phyloP scores from a whole-genome alignment of 768 basidiomycete species.

The Xerocomus potaroensis region DNA sequence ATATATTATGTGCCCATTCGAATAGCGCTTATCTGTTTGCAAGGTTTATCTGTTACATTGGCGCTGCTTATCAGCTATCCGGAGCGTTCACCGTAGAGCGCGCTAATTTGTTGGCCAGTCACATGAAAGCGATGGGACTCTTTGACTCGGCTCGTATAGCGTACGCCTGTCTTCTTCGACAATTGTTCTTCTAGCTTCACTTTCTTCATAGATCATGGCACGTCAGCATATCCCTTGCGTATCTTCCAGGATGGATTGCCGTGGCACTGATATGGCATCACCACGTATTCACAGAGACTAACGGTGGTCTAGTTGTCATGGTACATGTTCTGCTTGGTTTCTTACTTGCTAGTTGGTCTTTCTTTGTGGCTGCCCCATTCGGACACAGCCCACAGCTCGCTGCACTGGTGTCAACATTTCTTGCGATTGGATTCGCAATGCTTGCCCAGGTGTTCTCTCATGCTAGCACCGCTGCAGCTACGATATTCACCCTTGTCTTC shows the following conservation, averaged over 20 bases:
- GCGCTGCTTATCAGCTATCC: conserved; percentile 74
- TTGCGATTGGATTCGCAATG: conserved; percentile 63
- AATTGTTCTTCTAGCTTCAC: neutral
- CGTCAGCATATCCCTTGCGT: conserved; percentile 56
- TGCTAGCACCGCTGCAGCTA: conserved; percentile 42
- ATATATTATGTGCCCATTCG: neutral
- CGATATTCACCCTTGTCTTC: conserved; percentile 65
- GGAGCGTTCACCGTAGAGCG: conserved; percentile 67
- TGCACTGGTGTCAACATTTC: conserved; percentile 61
- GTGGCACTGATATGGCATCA: conserved; percentile 62
- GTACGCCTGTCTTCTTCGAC: conserved; percentile 28
- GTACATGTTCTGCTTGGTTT: conserved; percentile 67
- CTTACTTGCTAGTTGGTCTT: conserved; percentile 65
- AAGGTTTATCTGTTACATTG: conserved; percentile 68
- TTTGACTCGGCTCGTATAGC: conserved; percentile 63
- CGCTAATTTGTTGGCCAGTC: conserved; percentile 57
- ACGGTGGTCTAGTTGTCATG: conserved; percentile 53
- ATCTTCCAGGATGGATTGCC: conserved; percentile 75
- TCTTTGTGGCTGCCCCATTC: conserved; percentile 66
- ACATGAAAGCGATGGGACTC: conserved; percentile 80
- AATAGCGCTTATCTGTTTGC: neutral
- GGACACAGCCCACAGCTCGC: conserved; percentile 71
- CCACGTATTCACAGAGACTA: conserved; percentile 61
- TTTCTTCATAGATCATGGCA: conserved; percentile 51
- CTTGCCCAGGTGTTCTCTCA: conserved; percentile 51